Percentiles rank a stretch among this genome's conserved stretches.
Evolutionary conservation across 257 asterid genomes (phyloP).

Genomic region (Verbascum thapsus): DNA sequence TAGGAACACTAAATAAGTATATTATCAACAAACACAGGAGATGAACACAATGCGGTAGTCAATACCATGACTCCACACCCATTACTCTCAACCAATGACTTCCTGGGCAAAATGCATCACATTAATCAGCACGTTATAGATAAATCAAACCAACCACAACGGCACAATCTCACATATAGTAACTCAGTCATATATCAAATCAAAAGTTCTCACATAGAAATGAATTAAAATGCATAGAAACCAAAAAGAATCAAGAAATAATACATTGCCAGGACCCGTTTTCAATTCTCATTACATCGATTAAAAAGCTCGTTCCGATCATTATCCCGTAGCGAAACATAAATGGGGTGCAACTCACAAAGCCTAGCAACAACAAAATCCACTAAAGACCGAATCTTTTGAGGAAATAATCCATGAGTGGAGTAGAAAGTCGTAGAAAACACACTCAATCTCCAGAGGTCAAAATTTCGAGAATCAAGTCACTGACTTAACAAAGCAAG

Average conservation of each 20-base stretch:
- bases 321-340: slow-evolving; percentile 38
- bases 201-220: background rate
- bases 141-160: slow-evolving; percentile 7
- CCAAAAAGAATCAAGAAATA: slow-evolving; percentile 56
- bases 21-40: background rate
- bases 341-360: no score
- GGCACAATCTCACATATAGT: slow-evolving; percentile 1
- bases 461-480: slow-evolving; percentile 49
- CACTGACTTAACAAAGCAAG: slow-evolving; percentile 22
- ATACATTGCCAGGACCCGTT: slow-evolving; percentile 70
- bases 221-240: no score
- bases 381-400: slow-evolving; percentile 29
- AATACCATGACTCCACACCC: background rate
- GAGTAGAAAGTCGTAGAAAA: no score
- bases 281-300: slow-evolving; percentile 71
- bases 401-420: slow-evolving; percentile 44
- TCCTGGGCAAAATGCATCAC: slow-evolving; percentile 23
- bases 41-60: background rate
- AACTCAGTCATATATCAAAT: slow-evolving; percentile 6
- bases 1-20: no score
- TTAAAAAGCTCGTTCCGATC: slow-evolving; percentile 49
- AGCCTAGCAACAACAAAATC: no score
- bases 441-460: no score
- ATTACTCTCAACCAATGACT: background rate
- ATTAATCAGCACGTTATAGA: background rate